A percentile compares a stretch with the other conserved stretches of the same genome.
These are phyloP conservation scores for Mercurialis annua DNA, from an alignment of 345 rosid genomes.

Conservation along the genomic window DNA sequence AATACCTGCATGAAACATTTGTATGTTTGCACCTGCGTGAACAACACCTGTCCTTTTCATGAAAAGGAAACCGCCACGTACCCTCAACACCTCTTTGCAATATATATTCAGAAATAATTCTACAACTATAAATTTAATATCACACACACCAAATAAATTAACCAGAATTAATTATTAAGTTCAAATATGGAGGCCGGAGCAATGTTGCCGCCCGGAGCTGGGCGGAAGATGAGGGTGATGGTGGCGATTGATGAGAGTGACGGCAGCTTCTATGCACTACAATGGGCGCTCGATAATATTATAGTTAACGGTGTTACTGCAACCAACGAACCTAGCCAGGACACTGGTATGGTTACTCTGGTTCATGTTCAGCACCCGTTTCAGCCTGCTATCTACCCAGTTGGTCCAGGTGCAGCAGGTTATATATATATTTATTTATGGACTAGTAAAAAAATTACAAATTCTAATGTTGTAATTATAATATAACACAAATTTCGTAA, in stretches of 20 bases:
- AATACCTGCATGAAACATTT: too few species aligned
- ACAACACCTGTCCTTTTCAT: background rate
- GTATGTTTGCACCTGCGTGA: background rate
- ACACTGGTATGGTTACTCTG: slow-evolving; percentile 37
- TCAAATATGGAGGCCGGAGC: slow-evolving; percentile 24
- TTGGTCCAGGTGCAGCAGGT: slow-evolving; percentile 53
- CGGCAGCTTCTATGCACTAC: slow-evolving; percentile 57
- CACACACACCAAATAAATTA: too few species aligned
- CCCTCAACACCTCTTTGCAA: background rate
- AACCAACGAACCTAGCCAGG: slow-evolving; percentile 19
- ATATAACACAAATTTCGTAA: too few species aligned
- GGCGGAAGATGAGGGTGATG: slow-evolving; percentile 45
- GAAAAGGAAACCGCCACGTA: background rate
- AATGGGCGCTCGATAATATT: slow-evolving; percentile 53
- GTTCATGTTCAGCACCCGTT: slow-evolving; percentile 60
- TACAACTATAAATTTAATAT: background rate
- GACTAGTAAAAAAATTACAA: too few species aligned
- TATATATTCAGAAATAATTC: background rate
- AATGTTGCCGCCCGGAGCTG: background rate
- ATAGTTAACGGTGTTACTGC: slow-evolving; percentile 5
- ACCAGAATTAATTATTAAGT: too few species aligned
- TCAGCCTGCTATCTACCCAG: slow-evolving; percentile 35
- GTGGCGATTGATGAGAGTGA: slow-evolving; percentile 65
- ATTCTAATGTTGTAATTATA: too few species aligned
- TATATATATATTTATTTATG: too few species aligned